These are phyloP conservation scores for Auricularia cornea DNA, from an alignment of 768 basidiomycete genomes.

Conservation along the genomic window DNA sequence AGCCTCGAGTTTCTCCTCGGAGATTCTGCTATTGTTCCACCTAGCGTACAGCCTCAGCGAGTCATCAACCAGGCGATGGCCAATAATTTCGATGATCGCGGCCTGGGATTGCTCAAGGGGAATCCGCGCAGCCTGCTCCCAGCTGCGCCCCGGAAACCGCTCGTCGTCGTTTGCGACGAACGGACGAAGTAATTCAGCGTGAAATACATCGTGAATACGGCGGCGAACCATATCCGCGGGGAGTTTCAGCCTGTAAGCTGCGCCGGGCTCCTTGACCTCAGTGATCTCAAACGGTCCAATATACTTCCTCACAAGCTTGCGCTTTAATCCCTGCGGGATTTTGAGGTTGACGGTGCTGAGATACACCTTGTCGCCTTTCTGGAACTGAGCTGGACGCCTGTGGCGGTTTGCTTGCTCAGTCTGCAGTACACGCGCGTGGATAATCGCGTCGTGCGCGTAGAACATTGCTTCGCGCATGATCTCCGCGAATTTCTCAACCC, in stretches of 20 bases:
- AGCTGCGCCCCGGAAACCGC: constrained; percentile 26
- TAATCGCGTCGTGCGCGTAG: constrained; percentile 6
- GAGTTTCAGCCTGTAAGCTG: constrained; percentile 17
- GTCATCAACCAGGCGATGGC: too few relatives aligned
- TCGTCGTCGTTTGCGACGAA: constrained; percentile 28
- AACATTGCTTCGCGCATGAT: constrained; percentile 6
- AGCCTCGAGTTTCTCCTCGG: neutral
- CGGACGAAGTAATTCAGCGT: constrained; percentile 22
- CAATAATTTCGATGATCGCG: too few relatives aligned
- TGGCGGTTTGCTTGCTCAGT: constrained; percentile 1
- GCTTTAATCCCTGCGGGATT: constrained; percentile 24
- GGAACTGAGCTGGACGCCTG: constrained; percentile 12
- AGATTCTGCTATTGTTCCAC: too few relatives aligned
- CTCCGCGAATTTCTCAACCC: constrained; percentile 4
- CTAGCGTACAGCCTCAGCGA: too few relatives aligned
- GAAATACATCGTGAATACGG: constrained; percentile 23
- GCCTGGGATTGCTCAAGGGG: too few relatives aligned
- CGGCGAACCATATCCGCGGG: constrained; percentile 14
- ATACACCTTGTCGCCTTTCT: constrained; percentile 24
- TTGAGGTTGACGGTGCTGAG: constrained; percentile 30
- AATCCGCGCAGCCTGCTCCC: neutral
- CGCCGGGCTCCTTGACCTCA: constrained; percentile 7
- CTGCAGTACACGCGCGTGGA: neutral
- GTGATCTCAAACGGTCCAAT: constrained; percentile 31
- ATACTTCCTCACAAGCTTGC: constrained; percentile 29